Evolutionary conservation across 768 basidiomycete species (phyloP), one percentile per base, ranked within the genome.

Genomic region (Rubroboletus satanas): DNA sequence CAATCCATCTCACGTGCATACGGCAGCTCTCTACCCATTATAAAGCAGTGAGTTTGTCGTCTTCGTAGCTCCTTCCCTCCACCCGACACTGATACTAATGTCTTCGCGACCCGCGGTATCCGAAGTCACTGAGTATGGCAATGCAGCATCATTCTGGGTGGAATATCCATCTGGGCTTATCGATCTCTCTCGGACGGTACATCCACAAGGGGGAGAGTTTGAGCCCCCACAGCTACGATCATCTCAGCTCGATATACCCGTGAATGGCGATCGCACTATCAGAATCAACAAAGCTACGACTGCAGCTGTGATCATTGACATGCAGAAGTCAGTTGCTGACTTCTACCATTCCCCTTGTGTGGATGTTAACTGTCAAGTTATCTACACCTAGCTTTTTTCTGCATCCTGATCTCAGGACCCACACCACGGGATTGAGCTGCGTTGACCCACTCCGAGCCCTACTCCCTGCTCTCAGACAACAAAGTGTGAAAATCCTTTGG

Each of bases 111-210:
- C 82, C 17, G 72, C 54, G 36, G 77, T 85, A 46, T 59, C 72
- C 11, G 54, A 64, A 33, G 70, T 81, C 15, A 74, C 71, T 4
- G 77, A 84, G 66, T 85, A 82, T 59, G 85, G 84, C 32, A 79
- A 77, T 62, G 70, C 74, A 26, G 67, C 72, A 4, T 76, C 74
- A 12, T 87, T 84, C 67, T 87, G 85, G 86, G 80, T 84, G 28
- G 85, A 87, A 66, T 87, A 85, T 63, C 83, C 84, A 12, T 76
- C 77, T 9, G 84, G 85, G 0, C 75, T 86, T 32, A 69, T 87
- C 23, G 84, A 87, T 65, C 68, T 86, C 49, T 79, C 84, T 17
- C 79, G 84, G 42, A 72, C 75, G 10, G 65, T 64, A 33, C 79
- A 76, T 55, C 64, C 81, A 18, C 56, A 50, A 32, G 60, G 59